A percentile compares a stretch with the other conserved stretches of the same genome.
Evolutionary conservation across 768 basidiomycete species (phyloP).

Genomic region (Pilatotrama ljubarskyi): DNA sequence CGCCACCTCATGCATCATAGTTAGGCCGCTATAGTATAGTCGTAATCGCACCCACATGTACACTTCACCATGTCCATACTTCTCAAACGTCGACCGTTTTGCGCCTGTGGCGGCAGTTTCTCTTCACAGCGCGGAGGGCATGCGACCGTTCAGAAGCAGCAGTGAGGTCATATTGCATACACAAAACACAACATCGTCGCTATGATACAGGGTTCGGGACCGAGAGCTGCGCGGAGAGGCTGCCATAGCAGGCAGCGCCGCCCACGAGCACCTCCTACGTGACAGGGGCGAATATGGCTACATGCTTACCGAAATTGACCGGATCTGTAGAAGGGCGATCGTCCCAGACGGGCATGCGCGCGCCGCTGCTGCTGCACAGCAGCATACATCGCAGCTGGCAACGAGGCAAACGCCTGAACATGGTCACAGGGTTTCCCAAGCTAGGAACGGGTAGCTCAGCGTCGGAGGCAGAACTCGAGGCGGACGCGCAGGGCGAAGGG

Average conservation of each 20-base stretch:
- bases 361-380: constrained; percentile 5
- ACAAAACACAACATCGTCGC: constrained; percentile 9
- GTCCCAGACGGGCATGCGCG: constrained; percentile 9
- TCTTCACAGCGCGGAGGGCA: not conserved
- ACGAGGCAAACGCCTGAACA: constrained; percentile 6
- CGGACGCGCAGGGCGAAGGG: constrained; percentile 16
- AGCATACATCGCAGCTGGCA: constrained; percentile 6
- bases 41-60: constrained; percentile 20
- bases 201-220: constrained; percentile 11
- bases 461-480: not conserved
- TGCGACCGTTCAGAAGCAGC: not conserved
- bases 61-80: constrained; percentile 19
- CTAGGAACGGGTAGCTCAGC: constrained; percentile 6
- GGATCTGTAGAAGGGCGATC: constrained; percentile 13
- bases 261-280: not conserved
- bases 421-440: constrained; percentile 14
- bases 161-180: not conserved
- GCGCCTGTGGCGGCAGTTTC: constrained; percentile 6
- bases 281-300: not conserved
- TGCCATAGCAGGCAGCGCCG: not conserved
- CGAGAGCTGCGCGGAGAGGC: constrained; percentile 5
- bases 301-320: constrained; percentile 1
- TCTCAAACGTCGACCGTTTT: constrained; percentile 20
- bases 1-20: constrained; percentile 21
- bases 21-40: constrained; percentile 21